phyloP scores from a whole-genome alignment of 2,329 filamentous ascomycete species.

The Cercospora zeina region DNA sequence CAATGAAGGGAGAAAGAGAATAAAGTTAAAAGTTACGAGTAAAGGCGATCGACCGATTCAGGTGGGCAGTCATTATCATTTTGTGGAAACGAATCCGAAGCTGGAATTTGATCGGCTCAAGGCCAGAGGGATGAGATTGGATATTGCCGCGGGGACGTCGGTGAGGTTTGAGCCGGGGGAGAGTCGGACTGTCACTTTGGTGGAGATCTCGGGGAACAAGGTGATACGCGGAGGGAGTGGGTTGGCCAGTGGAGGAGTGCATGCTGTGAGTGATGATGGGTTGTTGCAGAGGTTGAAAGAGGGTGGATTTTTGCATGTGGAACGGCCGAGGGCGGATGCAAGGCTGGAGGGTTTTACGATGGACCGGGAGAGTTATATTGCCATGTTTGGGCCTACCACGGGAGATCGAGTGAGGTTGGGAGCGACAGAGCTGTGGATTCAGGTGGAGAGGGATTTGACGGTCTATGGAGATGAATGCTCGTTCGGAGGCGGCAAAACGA shows the following conservation, averaged over 20 bases:
- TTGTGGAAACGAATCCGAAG: slow-evolving; percentile 89
- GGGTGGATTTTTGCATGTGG: slow-evolving; percentile 75
- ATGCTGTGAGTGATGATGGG: slow-evolving; percentile 63
- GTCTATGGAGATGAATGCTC: slow-evolving; percentile 90
- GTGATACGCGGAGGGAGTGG: slow-evolving; percentile 82
- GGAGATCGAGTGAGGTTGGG: slow-evolving; percentile 83
- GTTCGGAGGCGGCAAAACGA: slow-evolving; percentile 90
- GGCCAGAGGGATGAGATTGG: slow-evolving; percentile 81
- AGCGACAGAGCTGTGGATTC: slow-evolving; percentile 83
- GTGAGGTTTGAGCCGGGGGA: slow-evolving; percentile 94
- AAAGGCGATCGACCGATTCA: slow-evolving; percentile 88
- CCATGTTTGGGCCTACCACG: slow-evolving; percentile 90
- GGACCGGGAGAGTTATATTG: slow-evolving; percentile 74
- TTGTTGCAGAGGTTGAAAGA: slow-evolving; percentile 67
- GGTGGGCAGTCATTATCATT: slow-evolving; percentile 92
- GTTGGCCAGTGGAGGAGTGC: slow-evolving; percentile 66
- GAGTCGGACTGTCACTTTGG: slow-evolving; percentile 82
- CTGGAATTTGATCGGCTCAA: slow-evolving; percentile 82
- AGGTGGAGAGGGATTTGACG: slow-evolving; percentile 83
- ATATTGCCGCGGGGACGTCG: slow-evolving; percentile 88
- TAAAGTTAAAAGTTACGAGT: slow-evolving; percentile 75
- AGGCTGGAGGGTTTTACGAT: slow-evolving; percentile 63
- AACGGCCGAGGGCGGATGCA: slow-evolving; percentile 62
- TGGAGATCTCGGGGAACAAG: slow-evolving; percentile 80
- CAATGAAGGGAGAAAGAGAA: slow-evolving; percentile 72